Evolutionary conservation across 768 basidiomycete species (phyloP).

Genomic region (Pholiota conissans): DNA sequence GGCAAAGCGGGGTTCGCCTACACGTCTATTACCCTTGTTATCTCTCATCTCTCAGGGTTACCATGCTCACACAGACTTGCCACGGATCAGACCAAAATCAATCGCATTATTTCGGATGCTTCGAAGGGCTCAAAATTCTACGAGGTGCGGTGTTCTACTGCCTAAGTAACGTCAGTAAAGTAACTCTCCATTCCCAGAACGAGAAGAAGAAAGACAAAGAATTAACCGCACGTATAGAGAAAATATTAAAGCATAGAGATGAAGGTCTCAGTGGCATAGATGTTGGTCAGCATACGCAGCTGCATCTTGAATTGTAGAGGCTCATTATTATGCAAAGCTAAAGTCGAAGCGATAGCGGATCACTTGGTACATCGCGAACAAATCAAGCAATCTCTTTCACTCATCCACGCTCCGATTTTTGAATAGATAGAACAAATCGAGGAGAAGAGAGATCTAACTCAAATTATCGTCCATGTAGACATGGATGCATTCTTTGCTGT

Average conservation of each 20-base stretch:
- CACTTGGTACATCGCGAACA: conserved; percentile 47
- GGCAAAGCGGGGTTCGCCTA: conserved; percentile 80
- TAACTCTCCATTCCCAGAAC: conserved; percentile 48
- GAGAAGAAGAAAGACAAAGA: conserved; percentile 91
- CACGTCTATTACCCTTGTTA: not conserved
- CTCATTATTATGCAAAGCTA: conserved; percentile 33
- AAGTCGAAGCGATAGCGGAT: conserved; percentile 68
- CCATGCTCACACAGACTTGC: conserved; percentile 56
- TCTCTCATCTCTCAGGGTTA: not conserved
- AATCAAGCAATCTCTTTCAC: not conserved
- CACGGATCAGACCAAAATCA: conserved; percentile 81
- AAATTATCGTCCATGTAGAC: conserved; percentile 91
- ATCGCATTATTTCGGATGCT: conserved; percentile 84
- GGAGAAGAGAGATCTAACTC: conserved; percentile 71
- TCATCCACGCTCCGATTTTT: conserved; percentile 43
- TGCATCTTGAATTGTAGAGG: conserved; percentile 7
- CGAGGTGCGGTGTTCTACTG: conserved; percentile 48
- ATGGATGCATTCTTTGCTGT: conserved; percentile 92
- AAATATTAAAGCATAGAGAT: conserved; percentile 65
- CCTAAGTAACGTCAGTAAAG: not conserved
- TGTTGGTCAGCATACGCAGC: conserved; percentile 41
- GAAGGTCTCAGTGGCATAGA: conserved; percentile 56
- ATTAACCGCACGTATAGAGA: conserved; percentile 72
- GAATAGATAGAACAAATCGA: conserved; percentile 53
- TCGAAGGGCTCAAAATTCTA: conserved; percentile 95